Evolutionary conservation across 768 basidiomycete species (phyloP).

Genomic region (Gloeophyllum trabeum): DNA sequence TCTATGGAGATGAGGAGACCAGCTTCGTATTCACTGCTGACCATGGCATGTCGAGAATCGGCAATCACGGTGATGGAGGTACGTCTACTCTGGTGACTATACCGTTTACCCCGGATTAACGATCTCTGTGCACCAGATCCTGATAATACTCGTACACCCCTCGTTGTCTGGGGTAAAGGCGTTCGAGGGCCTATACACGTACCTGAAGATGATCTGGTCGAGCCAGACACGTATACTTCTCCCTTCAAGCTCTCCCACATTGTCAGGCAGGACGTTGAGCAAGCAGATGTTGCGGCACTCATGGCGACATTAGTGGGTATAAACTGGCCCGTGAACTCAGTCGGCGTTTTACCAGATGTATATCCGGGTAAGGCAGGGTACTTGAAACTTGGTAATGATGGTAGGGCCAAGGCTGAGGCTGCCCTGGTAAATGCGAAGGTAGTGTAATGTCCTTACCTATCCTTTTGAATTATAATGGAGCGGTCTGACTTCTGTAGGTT

Average conservation of each 20-base stretch:
- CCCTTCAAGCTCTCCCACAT: conserved; percentile 52
- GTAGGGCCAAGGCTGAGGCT: conserved; percentile 36
- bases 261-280: conserved; percentile 65
- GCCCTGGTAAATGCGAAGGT: conserved; percentile 60
- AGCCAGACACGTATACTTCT: conserved; percentile 60
- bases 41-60: conserved; percentile 83
- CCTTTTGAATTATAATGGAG: neutral
- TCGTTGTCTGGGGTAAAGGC: conserved; percentile 76
- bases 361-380: conserved; percentile 52
- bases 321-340: conserved; percentile 72
- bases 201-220: conserved; percentile 27
- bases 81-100: conserved; percentile 5
- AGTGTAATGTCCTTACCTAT: neutral
- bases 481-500: conserved; percentile 24
- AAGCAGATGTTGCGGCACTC: conserved; percentile 71
- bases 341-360: conserved; percentile 71
- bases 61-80: conserved; percentile 88
- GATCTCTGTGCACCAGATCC: conserved; percentile 39
- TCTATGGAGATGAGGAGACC: conserved; percentile 60
- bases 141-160: conserved; percentile 79
- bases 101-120: conserved; percentile 1
- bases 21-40: conserved; percentile 79
- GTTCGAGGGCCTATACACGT: conserved; percentile 60
- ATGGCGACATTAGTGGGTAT: conserved; percentile 69
- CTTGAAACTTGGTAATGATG: conserved; percentile 31